Percentiles rank a stretch among this genome's conserved stretches.
Conservation (phyloP, 2,329 filamentous ascomycete genomes). For the Dactylellina drechsleri region DNA sequence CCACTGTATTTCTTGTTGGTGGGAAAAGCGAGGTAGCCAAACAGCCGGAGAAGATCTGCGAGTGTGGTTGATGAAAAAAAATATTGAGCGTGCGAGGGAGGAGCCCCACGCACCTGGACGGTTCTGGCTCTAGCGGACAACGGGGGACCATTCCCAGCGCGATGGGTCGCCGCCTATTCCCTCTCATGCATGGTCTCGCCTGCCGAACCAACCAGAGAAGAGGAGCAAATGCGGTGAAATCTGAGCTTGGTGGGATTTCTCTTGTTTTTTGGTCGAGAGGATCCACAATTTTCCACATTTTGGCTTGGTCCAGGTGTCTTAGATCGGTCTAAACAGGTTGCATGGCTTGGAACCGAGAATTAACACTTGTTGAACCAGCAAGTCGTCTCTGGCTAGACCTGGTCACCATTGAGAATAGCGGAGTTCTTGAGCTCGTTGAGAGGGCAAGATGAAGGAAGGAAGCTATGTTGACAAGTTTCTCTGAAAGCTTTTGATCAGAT, state of each 20-base stretch:
- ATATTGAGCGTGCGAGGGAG: conserved; percentile 40
- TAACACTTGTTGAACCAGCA: conserved; percentile 14
- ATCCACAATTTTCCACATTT: conserved; percentile 42
- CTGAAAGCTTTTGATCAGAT: conserved; percentile 32
- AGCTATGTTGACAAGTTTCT: background rate
- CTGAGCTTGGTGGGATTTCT: conserved; percentile 49
- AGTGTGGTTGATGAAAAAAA: conserved; percentile 18
- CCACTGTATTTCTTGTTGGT: conserved; percentile 52
- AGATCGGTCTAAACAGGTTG: conserved; percentile 51
- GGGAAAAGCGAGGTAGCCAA: conserved; percentile 52
- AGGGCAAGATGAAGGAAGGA: background rate
- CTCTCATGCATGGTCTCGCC: conserved; percentile 54
- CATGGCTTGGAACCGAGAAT: conserved; percentile 53
- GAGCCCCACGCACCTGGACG: conserved; percentile 54
- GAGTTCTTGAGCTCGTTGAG: conserved; percentile 49
- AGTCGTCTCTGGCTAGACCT: conserved; percentile 25
- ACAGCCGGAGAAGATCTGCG: conserved; percentile 35
- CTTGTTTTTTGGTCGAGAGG: conserved; percentile 8
- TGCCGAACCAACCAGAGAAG: conserved; percentile 52
- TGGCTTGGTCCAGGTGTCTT: conserved; percentile 48
- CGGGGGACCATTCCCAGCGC: conserved; percentile 51
- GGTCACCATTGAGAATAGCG: conserved; percentile 8
- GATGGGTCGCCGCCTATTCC: conserved; percentile 55
- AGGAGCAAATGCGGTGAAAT: conserved; percentile 46
- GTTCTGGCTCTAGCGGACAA: conserved; percentile 37